Evolutionary conservation across 345 rosid genomes (phyloP).

Genomic region (Xanthoceras sorbifolium): DNA sequence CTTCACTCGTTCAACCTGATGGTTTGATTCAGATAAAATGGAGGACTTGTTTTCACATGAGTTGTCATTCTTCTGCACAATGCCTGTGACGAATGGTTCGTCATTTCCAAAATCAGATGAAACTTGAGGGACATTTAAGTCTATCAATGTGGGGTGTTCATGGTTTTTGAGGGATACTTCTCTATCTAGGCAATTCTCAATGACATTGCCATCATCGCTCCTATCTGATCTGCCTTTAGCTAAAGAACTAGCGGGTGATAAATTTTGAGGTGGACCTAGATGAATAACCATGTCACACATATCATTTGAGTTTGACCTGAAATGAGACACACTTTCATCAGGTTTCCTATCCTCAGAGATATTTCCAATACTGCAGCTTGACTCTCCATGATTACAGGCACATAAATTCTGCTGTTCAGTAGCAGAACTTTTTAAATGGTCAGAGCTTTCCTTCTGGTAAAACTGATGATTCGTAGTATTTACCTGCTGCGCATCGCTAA

Average conservation of each 20-base stretch:
- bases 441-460: slow-evolving; percentile 30
- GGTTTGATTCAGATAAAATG: slow-evolving; percentile 30
- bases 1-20: slow-evolving; percentile 24
- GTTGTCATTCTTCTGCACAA: slow-evolving; percentile 34
- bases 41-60: slow-evolving; percentile 32
- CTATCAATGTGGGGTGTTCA: slow-evolving; percentile 41
- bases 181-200: slow-evolving; percentile 10
- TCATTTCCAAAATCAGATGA: slow-evolving; percentile 38
- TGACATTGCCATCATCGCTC: slow-evolving; percentile 32
- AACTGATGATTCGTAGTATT: slow-evolving; percentile 24
- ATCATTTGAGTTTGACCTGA: slow-evolving; percentile 34
- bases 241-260: slow-evolving; percentile 42
- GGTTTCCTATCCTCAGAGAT: slow-evolving; percentile 28
- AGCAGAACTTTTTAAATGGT: slow-evolving; percentile 27
- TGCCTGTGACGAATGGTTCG: slow-evolving; percentile 27
- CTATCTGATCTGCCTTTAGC: slow-evolving; percentile 39
- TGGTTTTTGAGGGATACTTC: slow-evolving; percentile 32
- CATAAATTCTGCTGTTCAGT: slow-evolving; percentile 30
- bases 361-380: slow-evolving; percentile 38
- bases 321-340: slow-evolving; percentile 29
- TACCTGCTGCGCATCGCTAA: slow-evolving; percentile 26
- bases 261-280: slow-evolving; percentile 33
- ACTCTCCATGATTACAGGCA: slow-evolving; percentile 41
- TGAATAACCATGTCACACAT: slow-evolving; percentile 35
- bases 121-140: slow-evolving; percentile 54